Conservation (phyloP, 192 early-diverging fungal species). For the Coemansia sp. region DNA sequence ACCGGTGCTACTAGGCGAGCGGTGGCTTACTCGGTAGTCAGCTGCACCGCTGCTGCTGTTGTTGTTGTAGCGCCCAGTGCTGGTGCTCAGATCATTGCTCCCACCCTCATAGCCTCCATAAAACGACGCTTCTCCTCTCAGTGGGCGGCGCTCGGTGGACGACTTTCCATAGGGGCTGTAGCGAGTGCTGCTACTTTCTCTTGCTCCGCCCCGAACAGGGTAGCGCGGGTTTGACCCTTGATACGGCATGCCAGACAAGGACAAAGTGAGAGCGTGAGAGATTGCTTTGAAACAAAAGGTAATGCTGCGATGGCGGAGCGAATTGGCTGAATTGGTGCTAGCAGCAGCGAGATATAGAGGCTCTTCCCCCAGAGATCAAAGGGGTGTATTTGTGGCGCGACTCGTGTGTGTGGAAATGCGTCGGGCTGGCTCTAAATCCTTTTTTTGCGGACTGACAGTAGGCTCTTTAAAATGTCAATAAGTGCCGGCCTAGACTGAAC, state of each 20-base stretch:
- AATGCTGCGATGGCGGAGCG: background rate
- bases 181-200: background rate
- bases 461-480: too few relatives aligned
- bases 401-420: background rate
- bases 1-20: background rate
- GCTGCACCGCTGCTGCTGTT: background rate
- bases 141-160: background rate
- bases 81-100: too few relatives aligned
- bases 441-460: too few relatives aligned
- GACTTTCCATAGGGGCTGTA: conserved; percentile 9
- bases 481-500: too few relatives aligned
- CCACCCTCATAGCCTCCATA: background rate
- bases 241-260: background rate
- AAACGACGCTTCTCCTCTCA: background rate
- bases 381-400: background rate
- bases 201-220: conserved; percentile 4
- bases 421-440: too few relatives aligned
- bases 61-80: background rate
- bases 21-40: background rate
- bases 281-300: background rate
- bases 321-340: too few relatives aligned
- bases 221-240: background rate
- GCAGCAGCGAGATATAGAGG: background rate
- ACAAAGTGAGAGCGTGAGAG: background rate
- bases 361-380: too few relatives aligned